These are phyloP conservation scores for Alternaria solani DNA, from an alignment of 2,329 filamentous ascomycete genomes.

Conservation along the genomic window DNA sequence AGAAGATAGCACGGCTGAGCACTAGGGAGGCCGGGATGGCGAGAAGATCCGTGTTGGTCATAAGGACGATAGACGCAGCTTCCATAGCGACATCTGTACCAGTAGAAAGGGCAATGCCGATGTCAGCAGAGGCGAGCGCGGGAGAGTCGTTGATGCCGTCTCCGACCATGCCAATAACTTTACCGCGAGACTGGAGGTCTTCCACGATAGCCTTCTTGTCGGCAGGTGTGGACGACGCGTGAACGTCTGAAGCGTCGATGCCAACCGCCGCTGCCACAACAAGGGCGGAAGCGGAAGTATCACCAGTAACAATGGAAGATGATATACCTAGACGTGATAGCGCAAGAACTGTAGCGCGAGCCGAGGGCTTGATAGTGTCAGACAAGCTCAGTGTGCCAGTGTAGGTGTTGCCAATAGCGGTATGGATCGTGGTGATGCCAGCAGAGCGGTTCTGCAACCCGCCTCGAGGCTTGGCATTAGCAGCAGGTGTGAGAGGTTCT, in stretches of 20 bases:
- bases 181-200: conserved; percentile 74
- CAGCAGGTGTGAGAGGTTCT: conserved; percentile 54
- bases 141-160: conserved; percentile 99
- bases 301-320: conserved; percentile 91
- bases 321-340: conserved; percentile 85
- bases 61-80: conserved; percentile 93
- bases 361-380: conserved; percentile 90
- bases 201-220: conserved; percentile 89
- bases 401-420: conserved; percentile 83
- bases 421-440: conserved; percentile 89
- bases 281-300: conserved; percentile 83
- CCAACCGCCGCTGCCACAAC: conserved; percentile 85
- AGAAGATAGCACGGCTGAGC: conserved; percentile 85
- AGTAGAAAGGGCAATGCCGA: conserved; percentile 90
- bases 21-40: conserved; percentile 88
- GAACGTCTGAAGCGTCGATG: conserved; percentile 77
- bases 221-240: conserved; percentile 86
- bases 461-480: conserved; percentile 42
- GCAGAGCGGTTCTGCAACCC: conserved; percentile 55
- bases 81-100: conserved; percentile 98
- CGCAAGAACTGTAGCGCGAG: conserved; percentile 79
- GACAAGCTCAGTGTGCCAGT: conserved; percentile 83
- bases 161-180: conserved; percentile 90
- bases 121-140: conserved; percentile 87
- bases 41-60: conserved; percentile 90